These are phyloP conservation scores for Marasmius sp. DNA, from an alignment of 1,284 basidiomycete genomes.

Conservation along the genomic window DNA sequence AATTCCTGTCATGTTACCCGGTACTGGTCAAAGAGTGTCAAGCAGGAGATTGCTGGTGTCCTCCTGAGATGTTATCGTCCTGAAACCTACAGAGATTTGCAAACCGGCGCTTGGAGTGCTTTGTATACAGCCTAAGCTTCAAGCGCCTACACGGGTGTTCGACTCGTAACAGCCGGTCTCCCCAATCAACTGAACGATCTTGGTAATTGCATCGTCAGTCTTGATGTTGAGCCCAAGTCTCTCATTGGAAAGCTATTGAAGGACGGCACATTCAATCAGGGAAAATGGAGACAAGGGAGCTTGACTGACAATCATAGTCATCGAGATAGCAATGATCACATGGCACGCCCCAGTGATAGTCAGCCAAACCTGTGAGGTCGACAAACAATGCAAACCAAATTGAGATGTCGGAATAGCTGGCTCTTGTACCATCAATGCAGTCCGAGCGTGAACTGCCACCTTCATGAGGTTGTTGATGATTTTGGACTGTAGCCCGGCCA, in stretches of 20 bases:
- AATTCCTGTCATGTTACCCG: too few relatives aligned
- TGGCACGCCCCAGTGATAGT: neutral
- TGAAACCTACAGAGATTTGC: too few relatives aligned
- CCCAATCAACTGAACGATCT: neutral
- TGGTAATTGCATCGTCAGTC: neutral
- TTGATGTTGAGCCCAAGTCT: neutral
- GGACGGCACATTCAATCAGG: neutral
- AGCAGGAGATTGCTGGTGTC: too few relatives aligned
- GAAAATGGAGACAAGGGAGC: neutral
- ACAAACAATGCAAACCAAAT: neutral
- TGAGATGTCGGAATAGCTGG: neutral
- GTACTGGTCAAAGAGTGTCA: too few relatives aligned
- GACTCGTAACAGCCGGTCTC: too few relatives aligned
- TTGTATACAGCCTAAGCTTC: too few relatives aligned
- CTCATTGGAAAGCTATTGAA: neutral
- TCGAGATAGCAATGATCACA: neutral
- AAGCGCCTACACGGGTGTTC: too few relatives aligned
- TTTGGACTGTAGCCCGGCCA: neutral
- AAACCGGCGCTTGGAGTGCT: too few relatives aligned
- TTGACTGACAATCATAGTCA: neutral
- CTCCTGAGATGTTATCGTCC: too few relatives aligned
- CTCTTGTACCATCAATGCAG: neutral
- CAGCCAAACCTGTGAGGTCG: neutral
- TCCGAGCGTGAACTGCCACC: neutral
- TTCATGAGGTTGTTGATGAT: neutral